phyloP scores from a whole-genome alignment of 2,329 filamentous ascomycete species.

The Trichophyton schoenleinii region DNA sequence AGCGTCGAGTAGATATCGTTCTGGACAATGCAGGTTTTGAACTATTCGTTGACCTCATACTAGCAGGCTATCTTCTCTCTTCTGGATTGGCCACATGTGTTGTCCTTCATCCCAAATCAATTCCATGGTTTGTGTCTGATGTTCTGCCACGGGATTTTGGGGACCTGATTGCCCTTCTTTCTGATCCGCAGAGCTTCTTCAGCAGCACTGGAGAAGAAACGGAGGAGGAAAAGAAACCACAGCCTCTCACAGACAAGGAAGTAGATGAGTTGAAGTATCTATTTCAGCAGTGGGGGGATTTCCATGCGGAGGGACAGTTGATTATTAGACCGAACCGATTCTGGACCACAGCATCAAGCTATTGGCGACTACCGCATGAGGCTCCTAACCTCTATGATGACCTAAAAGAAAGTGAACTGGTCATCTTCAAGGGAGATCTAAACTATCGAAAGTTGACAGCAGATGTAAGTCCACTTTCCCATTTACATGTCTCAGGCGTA shows the following conservation, averaged over 20 bases:
- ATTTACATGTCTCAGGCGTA: conserved; percentile 3
- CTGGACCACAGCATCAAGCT: conserved; percentile 82
- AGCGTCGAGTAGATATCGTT: conserved; percentile 80
- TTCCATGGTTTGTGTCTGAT: conserved; percentile 98
- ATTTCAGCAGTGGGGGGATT: conserved; percentile 65
- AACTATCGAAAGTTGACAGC: conserved; percentile 90
- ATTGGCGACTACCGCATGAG: conserved; percentile 67
- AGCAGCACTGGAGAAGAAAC: conserved; percentile 50
- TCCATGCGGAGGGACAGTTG: conserved; percentile 74
- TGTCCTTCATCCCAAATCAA: conserved; percentile 82
- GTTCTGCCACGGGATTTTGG: conserved; percentile 77
- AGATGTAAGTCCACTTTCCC: conserved; percentile 49
- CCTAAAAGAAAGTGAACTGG: conserved; percentile 68
- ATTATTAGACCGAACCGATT: conserved; percentile 73
- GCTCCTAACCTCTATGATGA: conserved; percentile 61
- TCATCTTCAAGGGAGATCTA: conserved; percentile 93
- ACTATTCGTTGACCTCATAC: conserved; percentile 84
- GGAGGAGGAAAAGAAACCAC: conserved; percentile 35
- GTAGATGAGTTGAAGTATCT: conserved; percentile 57
- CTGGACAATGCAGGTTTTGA: conserved; percentile 97
- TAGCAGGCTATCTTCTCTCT: conserved; percentile 79
- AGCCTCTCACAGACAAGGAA: conserved; percentile 55
- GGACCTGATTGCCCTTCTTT: conserved; percentile 68
- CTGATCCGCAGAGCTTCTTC: conserved; percentile 67
- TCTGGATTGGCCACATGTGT: conserved; percentile 74